A percentile compares a stretch with the other conserved stretches of the same genome.
phyloP scores from a whole-genome alignment of 2,329 filamentous ascomycete genomes.

The Cucurbitaria berberidis region DNA sequence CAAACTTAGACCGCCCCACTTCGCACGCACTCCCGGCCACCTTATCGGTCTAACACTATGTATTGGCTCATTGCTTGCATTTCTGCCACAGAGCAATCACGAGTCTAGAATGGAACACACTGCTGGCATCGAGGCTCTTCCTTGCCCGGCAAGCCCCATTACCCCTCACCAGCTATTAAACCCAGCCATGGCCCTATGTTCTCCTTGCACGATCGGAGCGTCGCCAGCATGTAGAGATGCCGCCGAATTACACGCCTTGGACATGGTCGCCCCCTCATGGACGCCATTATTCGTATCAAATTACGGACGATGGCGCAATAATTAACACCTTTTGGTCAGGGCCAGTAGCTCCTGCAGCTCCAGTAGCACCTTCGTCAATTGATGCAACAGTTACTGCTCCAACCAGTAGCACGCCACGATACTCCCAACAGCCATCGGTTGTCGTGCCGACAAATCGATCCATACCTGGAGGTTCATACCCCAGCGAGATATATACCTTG shows the following conservation, averaged over 20 bases:
- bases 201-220: background rate
- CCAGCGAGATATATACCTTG: too few relatives aligned
- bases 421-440: too few relatives aligned
- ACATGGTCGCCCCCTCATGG: conserved; percentile 21
- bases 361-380: background rate
- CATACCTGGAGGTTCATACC: too few relatives aligned
- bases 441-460: too few relatives aligned
- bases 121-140: conserved; percentile 3
- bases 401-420: background rate
- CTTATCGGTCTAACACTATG: background rate
- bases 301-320: conserved; percentile 3
- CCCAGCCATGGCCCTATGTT: background rate
- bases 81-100: background rate
- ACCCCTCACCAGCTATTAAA: background rate
- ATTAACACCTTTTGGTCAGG: conserved; percentile 3
- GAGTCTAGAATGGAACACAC: background rate
- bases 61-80: background rate
- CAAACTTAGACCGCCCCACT: conserved; percentile 1
- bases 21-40: background rate
- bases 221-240: conserved; percentile 19
- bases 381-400: background rate
- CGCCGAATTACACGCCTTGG: conserved; percentile 20
- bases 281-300: conserved; percentile 15
- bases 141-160: background rate
- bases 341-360: background rate